Base-by-base conservation (phyloP, 108 stramenopile genomes). In the Fragilariopsis cylindrus region DNA sequence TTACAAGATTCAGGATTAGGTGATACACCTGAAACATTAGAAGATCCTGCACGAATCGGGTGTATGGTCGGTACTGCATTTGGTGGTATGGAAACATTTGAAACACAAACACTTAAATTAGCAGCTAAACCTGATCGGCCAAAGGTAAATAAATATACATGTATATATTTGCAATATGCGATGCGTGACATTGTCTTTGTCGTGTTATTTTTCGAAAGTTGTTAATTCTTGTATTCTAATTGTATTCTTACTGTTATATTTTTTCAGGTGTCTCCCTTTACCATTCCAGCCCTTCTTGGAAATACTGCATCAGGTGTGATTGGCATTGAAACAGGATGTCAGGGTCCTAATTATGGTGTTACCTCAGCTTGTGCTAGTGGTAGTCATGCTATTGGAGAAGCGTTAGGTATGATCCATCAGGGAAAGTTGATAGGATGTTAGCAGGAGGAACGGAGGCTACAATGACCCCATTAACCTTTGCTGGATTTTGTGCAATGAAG, bases 1-100 rank as follows among this genome's bases (percentile, higher is more conserved):
- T 65, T 97, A 64, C 82, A 88, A 69, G 98, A 98, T 86, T 96
- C 90, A 3, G 76, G 71, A 44, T 42, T 98, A 56, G 85, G 96
- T 45, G 86, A 92, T 78, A 87, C 90, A 13, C 91, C 90, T 11
- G 90, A 93, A 19, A 92, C 90, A 19, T 60, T 95, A 66, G 78
- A 81, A 44, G 81, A 88, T 73, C 88, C 95, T 4, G 92, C 88
- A 8, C 84, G 82, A 18, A 78, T 90, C 65, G 97, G 97, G 69
- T 96, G 96, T 60, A 96, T 98, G 88, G 92, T 98, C 4, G 97
- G 97, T 47, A 88, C 87, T 15, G 97, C 97, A n/a, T 98, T 98
- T 83, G 97, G 97, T 21, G 97, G 97, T 41, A 84, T 92, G 80
- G 93, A 94, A 81, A 97, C 97, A 2, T 96, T 96, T 82, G 97